A percentile compares a stretch with the other conserved stretches of the same genome.
Evolutionary conservation across 805 yeast species (phyloP).

Genomic region (Teunomyces lycoperdinae): DNA sequence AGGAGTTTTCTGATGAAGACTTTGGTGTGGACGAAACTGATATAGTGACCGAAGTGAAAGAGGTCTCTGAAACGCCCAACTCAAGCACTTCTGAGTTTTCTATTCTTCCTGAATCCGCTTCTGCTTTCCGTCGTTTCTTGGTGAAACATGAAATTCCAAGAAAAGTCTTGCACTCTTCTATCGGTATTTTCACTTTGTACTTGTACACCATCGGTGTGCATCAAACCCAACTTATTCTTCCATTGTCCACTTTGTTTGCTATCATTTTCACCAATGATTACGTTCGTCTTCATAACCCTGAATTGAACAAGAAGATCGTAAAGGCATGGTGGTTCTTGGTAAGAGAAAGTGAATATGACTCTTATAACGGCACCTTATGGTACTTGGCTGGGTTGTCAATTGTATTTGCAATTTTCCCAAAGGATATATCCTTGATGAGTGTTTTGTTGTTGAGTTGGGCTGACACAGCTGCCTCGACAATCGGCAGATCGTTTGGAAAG

Average conservation of each 20-base stretch:
- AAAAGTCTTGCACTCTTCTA: constrained; percentile 82
- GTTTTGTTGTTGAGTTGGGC: constrained; percentile 90
- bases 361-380: constrained; percentile 84
- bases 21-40: constrained; percentile 11
- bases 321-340: constrained; percentile 72
- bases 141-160: constrained; percentile 87
- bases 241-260: constrained; percentile 54
- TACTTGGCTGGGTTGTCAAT: constrained; percentile 75
- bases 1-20: constrained; percentile 11
- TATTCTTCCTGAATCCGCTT: background rate
- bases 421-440: constrained; percentile 77
- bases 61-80: background rate
- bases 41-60: constrained; percentile 3
- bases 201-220: constrained; percentile 64
- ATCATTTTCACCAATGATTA: constrained; percentile 62
- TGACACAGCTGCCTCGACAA: constrained; percentile 93
- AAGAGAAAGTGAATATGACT: constrained; percentile 74
- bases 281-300: constrained; percentile 57
- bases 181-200: constrained; percentile 77
- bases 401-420: constrained; percentile 67
- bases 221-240: constrained; percentile 55
- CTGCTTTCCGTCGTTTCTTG: constrained; percentile 36
- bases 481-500: constrained; percentile 84
- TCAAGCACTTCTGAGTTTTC: background rate
- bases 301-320: constrained; percentile 68